Evolutionary conservation across 2,329 filamentous ascomycete species (phyloP).

Genomic region (Fusarium denticulatum): DNA sequence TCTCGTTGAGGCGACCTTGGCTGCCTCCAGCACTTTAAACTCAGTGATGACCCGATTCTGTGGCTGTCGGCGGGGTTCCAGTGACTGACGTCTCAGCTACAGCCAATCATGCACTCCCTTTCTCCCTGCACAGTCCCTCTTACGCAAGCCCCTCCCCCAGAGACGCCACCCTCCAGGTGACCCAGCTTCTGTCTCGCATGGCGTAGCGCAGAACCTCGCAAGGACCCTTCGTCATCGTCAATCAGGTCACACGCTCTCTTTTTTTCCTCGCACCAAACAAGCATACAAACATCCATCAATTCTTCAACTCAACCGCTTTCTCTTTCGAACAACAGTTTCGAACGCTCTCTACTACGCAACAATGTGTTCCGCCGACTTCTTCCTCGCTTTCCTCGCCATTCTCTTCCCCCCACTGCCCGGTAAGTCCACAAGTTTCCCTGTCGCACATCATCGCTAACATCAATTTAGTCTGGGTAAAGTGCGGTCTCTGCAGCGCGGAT

Average conservation of each 20-base stretch:
- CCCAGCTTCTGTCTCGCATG: slow-evolving; percentile 6
- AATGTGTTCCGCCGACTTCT: slow-evolving; percentile 70
- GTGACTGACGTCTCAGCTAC: slow-evolving; percentile 2
- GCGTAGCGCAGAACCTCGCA: slow-evolving; percentile 7
- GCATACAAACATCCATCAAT: slow-evolving; percentile 8
- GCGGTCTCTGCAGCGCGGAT: slow-evolving; percentile 91
- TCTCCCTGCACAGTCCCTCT: slow-evolving; percentile 3
- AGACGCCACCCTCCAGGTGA: slow-evolving; percentile 35
- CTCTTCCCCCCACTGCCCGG: slow-evolving; percentile 73
- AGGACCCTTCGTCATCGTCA: slow-evolving; percentile 35
- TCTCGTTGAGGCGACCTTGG: background rate
- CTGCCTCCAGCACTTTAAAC: slow-evolving; percentile 22
- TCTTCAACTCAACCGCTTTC: background rate
- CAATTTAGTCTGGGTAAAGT: slow-evolving; percentile 88
- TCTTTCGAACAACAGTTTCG: background rate
- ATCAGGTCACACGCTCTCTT: slow-evolving; percentile 23
- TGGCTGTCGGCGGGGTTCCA: slow-evolving; percentile 22
- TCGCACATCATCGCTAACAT: slow-evolving; percentile 21
- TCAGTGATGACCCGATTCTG: slow-evolving; percentile 29
- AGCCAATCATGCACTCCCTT: slow-evolving; percentile 10
- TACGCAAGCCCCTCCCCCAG: slow-evolving; percentile 39
- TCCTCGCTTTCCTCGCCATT: slow-evolving; percentile 71
- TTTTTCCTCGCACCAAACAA: slow-evolving; percentile 14
- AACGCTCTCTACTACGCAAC: slow-evolving; percentile 1
- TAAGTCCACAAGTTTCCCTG: slow-evolving; percentile 51